These are phyloP conservation scores for Rosa rugosa DNA, from an alignment of 306 rosid genomes.

Conservation along the genomic window DNA sequence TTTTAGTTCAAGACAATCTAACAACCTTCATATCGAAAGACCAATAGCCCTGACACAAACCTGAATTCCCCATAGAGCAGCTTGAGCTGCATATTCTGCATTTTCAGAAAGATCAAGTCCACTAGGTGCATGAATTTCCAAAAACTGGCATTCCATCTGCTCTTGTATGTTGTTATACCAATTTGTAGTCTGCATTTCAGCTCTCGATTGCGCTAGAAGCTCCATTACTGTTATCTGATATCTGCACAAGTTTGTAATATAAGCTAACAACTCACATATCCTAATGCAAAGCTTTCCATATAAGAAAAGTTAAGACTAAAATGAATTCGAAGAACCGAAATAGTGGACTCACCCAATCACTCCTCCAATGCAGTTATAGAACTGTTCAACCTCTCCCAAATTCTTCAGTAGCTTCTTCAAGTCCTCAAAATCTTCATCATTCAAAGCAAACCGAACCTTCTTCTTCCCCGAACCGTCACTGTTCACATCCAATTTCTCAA, in stretches of 20 bases:
- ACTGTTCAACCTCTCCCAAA: constrained; percentile 66
- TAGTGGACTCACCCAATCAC: constrained; percentile 71
- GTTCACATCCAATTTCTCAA: constrained; percentile 58
- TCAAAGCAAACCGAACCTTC: constrained; percentile 40
- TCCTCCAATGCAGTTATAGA: constrained; percentile 96
- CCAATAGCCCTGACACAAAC: constrained; percentile 41
- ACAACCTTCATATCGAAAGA: constrained; percentile 1
- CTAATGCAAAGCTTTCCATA: neutral
- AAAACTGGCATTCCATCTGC: constrained; percentile 53
- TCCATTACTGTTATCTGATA: constrained; percentile 78
- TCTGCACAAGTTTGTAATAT: constrained; percentile 41
- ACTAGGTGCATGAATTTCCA: constrained; percentile 71
- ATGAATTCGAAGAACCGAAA: neutral
- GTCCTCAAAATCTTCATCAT: constrained; percentile 47
- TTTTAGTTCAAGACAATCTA: constrained; percentile 38
- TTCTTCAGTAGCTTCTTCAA: constrained; percentile 61
- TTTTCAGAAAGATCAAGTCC: constrained; percentile 77
- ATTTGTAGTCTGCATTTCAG: constrained; percentile 45
- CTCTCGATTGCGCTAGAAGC: constrained; percentile 53
- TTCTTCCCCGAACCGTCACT: constrained; percentile 28
- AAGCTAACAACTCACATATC: neutral
- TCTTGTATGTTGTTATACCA: constrained; percentile 49
- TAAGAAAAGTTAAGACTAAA: neutral
- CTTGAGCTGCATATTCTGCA: constrained; percentile 86
- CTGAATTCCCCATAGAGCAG: constrained; percentile 99